These are phyloP conservation scores for Pleurotus djamor DNA, from an alignment of 768 basidiomycete genomes.

Conservation along the genomic window DNA sequence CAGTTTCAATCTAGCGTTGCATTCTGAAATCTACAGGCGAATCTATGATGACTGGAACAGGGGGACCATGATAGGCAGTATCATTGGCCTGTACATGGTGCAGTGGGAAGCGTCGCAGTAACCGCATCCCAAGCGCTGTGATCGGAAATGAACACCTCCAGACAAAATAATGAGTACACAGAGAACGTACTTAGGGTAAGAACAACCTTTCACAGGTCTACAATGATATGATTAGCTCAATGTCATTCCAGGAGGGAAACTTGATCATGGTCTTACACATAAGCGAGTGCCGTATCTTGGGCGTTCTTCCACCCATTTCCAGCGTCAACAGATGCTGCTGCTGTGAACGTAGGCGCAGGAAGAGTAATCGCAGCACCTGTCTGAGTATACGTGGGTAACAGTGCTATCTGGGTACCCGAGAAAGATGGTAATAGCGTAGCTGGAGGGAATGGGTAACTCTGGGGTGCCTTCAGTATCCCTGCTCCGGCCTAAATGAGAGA, in stretches of 20 bases:
- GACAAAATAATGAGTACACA: neutral
- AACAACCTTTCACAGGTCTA: conserved; percentile 58
- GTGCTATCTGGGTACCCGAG: conserved; percentile 48
- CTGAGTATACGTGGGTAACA: conserved; percentile 69
- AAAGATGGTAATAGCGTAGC: conserved; percentile 49
- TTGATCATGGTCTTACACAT: conserved; percentile 35
- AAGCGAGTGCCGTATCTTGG: conserved; percentile 57
- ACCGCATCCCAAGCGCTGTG: conserved; percentile 59
- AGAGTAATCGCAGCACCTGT: conserved; percentile 66
- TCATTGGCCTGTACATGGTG: conserved; percentile 32
- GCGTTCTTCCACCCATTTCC: conserved; percentile 80
- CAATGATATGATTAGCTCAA: neutral
- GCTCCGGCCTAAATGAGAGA: conserved; percentile 41
- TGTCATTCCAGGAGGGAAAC: conserved; percentile 2
- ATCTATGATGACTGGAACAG: too few species aligned
- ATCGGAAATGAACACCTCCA: conserved; percentile 1
- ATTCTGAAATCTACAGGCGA: too few species aligned
- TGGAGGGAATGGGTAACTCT: conserved; percentile 65
- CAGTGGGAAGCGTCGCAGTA: conserved; percentile 41
- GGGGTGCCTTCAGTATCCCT: conserved; percentile 54
- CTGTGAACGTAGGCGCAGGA: conserved; percentile 60
- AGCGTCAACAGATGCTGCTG: conserved; percentile 46
- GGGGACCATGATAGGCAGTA: too few species aligned
- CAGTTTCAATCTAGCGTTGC: too few species aligned
- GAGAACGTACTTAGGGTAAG: conserved; percentile 50